phyloP scores from a whole-genome alignment of 2,329 filamentous ascomycete genomes.

The Aspergillus carbonarius region DNA sequence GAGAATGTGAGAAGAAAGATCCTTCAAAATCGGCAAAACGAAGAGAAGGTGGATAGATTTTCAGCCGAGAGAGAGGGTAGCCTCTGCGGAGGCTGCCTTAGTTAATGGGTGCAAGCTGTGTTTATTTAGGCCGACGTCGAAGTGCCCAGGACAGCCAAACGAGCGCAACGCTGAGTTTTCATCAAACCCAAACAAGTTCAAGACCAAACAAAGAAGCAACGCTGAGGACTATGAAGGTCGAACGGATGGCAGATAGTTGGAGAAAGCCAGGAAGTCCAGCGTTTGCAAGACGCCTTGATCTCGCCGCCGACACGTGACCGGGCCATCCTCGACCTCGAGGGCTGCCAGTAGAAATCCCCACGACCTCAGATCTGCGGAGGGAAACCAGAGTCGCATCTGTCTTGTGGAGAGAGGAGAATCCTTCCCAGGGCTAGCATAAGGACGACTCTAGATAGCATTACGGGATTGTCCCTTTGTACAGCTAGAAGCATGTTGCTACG shows the following conservation, averaged over 20 bases:
- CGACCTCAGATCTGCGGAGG: too few relatives aligned
- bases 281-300: background rate
- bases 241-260: background rate
- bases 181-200: background rate
- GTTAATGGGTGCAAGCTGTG: background rate
- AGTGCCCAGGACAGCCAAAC: background rate
- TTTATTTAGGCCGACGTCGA: background rate
- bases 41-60: background rate
- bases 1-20: background rate
- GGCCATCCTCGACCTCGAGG: background rate
- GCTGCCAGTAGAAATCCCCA: background rate
- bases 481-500: background rate
- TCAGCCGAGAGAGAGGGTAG: background rate
- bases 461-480: too few relatives aligned
- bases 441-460: too few relatives aligned
- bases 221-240: too few relatives aligned
- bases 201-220: background rate
- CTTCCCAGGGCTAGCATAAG: too few relatives aligned
- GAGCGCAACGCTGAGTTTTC: background rate
- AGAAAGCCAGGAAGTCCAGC: background rate
- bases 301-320: constrained; percentile 1
- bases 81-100: background rate
- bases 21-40: background rate
- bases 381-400: too few relatives aligned
- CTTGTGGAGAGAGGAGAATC: too few relatives aligned